Base-by-base conservation (phyloP, 2,329 filamentous ascomycete species). In the Madurella mycetomatis region DNA sequence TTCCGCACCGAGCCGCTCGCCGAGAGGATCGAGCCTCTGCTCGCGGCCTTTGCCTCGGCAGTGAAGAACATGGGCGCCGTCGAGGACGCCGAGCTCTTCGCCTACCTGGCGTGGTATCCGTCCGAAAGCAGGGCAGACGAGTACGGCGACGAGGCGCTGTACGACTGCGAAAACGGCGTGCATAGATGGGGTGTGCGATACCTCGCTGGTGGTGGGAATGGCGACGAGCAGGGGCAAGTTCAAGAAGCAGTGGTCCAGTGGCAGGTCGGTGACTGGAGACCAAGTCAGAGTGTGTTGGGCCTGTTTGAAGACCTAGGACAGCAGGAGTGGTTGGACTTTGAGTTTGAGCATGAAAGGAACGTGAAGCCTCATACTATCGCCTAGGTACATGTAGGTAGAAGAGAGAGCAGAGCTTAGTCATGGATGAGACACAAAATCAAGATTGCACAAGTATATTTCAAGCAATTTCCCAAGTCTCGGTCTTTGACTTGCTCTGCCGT, bases 11-110 rank as follows among this genome's bases (percentile, higher is more conserved):
- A 49, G 47, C 39, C 39, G 19, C 25, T 32, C 47, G 25, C 19
- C n/a, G 47, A 49, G 47, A 15, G 47, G 39, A 34, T 49, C n/a
- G 47, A 49, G 40, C 47, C 47, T n/a, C 47, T 49, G 19, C 47
- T 49, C 39, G 11, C 47, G 39, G 40, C 8, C 8, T 49, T 49
- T 42, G 39, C 47, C 19, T 17, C 9, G 47, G n/a, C 40, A 3
- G 12, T 15, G 15, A 16, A 17, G 15, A 17, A 41, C n/a, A 41
- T 41, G 40, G 12, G 19, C 25, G 25, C n/a, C 39, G 39, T 49
- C 47, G 47, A 49, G 39, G 39, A 49, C 9, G 47, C 47, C 9
- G 47, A 49, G 47, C 15, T 49, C 12, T 48, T 48, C 15, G 18
- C 46, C 12, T 41, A 48, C 46, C 46, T 48, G 18, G 17, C 17